Percentiles rank a stretch among this genome's conserved stretches.
phyloP scores from a whole-genome alignment of 768 basidiomycete species.

The Phaeolepiota aurea region DNA sequence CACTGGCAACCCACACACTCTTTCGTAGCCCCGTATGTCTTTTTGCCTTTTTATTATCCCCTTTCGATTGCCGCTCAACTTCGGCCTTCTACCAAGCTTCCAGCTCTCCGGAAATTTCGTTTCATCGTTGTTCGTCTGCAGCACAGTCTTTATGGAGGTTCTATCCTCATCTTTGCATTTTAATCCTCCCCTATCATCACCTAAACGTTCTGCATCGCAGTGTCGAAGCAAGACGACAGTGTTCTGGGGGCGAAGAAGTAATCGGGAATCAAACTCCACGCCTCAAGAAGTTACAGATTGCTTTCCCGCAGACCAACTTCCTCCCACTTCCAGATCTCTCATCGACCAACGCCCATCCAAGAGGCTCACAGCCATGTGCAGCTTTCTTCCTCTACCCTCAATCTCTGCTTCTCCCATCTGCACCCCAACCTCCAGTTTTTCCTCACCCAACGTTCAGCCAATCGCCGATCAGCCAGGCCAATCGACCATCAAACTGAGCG shows the following conservation, averaged over 20 bases:
- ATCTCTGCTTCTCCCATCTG: slow-evolving; percentile 53
- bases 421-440: slow-evolving; percentile 33
- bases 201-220: slow-evolving; percentile 7
- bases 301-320: neutral
- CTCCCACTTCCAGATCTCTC: neutral
- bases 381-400: slow-evolving; percentile 43
- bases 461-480: neutral
- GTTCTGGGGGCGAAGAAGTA: slow-evolving; percentile 4
- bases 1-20: no score
- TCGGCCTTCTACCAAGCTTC: neutral
- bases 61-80: neutral
- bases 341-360: slow-evolving; percentile 4
- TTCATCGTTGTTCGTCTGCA: neutral
- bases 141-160: slow-evolving; percentile 8
- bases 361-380: slow-evolving; percentile 19
- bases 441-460: slow-evolving; percentile 4
- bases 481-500: neutral
- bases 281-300: neutral
- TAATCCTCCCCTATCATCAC: slow-evolving; percentile 12
- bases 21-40: neutral
- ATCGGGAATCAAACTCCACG: neutral
- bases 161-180: slow-evolving; percentile 8
- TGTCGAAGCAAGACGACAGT: slow-evolving; percentile 6
- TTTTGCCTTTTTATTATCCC: neutral
- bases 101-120: neutral